Conservation (phyloP, 2,329 filamentous ascomycete species). For the Neopestalotiopsis sp. region DNA sequence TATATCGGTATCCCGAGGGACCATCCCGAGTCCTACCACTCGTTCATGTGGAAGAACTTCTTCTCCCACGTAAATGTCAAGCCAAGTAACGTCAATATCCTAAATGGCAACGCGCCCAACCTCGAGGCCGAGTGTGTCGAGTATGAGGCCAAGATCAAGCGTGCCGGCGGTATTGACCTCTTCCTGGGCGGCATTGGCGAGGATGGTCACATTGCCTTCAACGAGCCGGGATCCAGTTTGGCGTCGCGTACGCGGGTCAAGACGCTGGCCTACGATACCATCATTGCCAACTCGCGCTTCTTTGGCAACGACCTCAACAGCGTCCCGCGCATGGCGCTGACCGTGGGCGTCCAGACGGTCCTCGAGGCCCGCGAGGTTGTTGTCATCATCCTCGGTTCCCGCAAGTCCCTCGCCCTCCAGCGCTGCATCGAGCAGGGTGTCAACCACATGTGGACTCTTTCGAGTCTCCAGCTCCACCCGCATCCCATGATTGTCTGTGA, state of each 20-base stretch:
- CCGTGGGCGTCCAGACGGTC: conserved; percentile 84
- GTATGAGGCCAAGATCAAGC: conserved; percentile 80
- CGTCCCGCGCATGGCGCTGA: conserved; percentile 83
- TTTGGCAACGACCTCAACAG: conserved; percentile 76
- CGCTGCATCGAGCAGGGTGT: conserved; percentile 82
- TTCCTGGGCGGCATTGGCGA: conserved; percentile 86
- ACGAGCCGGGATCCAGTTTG: conserved; percentile 83
- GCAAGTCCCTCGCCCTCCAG: conserved; percentile 81
- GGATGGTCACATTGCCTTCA: conserved; percentile 90
- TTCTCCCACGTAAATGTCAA: conserved; percentile 85
- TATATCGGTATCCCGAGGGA: conserved; percentile 85
- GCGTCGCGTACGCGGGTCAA: conserved; percentile 82
- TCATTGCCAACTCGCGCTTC: conserved; percentile 84
- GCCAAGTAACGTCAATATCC: conserved; percentile 82
- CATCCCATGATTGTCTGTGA: conserved; percentile 85
- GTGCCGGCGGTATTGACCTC: conserved; percentile 79
- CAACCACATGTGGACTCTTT: conserved; percentile 92
- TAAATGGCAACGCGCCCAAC: conserved; percentile 80
- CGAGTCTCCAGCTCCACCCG: conserved; percentile 78
- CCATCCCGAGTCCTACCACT: conserved; percentile 86
- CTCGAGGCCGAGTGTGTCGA: conserved; percentile 77
- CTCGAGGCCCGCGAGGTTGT: conserved; percentile 83
- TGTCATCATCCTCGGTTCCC: conserved; percentile 80
- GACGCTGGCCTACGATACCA: conserved; percentile 86
- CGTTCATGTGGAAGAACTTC: conserved; percentile 93